A percentile compares a stretch with the other conserved stretches of the same genome.
These are phyloP conservation scores for Eremochloa ophiuroides DNA, from an alignment of 176 grass and related monocot genomes.

Conservation along the genomic window DNA sequence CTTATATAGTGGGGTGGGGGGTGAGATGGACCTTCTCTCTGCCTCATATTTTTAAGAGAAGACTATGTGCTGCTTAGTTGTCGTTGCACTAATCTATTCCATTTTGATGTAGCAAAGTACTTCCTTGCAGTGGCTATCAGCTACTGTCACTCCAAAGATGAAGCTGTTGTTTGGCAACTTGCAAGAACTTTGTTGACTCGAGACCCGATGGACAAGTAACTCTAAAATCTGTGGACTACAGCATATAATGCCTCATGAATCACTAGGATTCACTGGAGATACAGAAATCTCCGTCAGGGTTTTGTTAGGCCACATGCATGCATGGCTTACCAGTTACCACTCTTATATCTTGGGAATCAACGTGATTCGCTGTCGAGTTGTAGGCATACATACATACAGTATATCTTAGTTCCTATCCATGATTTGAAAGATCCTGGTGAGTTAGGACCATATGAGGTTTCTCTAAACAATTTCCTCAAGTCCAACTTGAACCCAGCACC, in stretches of 20 bases:
- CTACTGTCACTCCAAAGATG: background rate
- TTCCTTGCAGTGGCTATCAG: background rate
- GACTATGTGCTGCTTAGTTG: background rate
- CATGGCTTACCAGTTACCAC: background rate
- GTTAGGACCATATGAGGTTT: background rate
- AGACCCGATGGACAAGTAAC: background rate
- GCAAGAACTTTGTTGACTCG: background rate
- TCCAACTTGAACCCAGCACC: background rate
- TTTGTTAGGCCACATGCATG: background rate
- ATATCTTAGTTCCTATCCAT: conserved; percentile 12
- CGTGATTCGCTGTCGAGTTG: conserved; percentile 29
- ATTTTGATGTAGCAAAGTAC: background rate
- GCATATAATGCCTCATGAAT: conserved; percentile 22
- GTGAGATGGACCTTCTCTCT: background rate
- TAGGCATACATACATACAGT: conserved; percentile 14
- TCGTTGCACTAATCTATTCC: conserved; percentile 4
- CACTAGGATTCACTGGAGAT: conserved; percentile 29
- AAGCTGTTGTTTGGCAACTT: conserved; percentile 6
- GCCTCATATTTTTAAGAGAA: background rate
- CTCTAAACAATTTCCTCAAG: background rate
- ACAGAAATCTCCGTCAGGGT: background rate
- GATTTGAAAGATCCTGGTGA: background rate
- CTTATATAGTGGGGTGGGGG: conserved; percentile 17
- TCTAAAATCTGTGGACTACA: conserved; percentile 10
- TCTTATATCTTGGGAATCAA: conserved; percentile 10